A percentile compares a stretch with the other conserved stretches of the same genome.
Evolutionary conservation across 768 basidiomycete genomes (phyloP).

Genomic region (Naganishia antarctica): DNA sequence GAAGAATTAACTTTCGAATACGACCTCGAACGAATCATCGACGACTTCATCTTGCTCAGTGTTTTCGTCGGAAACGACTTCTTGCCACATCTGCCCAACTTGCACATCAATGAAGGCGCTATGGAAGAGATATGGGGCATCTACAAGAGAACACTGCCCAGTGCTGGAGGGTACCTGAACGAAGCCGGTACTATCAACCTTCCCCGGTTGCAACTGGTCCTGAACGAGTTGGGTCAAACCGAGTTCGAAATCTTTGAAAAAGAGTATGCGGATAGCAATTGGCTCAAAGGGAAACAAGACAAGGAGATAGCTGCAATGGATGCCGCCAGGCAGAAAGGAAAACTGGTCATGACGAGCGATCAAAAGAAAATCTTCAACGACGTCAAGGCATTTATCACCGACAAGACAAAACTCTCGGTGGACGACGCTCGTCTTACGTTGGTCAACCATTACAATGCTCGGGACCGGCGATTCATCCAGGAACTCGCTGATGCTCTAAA

Average conservation of each 20-base stretch:
- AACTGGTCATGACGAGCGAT: constrained; percentile 67
- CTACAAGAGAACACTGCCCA: constrained; percentile 83
- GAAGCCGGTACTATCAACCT: constrained; percentile 78
- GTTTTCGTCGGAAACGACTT: constrained; percentile 99
- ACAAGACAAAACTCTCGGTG: constrained; percentile 3
- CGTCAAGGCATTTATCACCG: constrained; percentile 67
- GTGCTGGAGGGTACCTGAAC: constrained; percentile 77
- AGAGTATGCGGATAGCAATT: constrained; percentile 81
- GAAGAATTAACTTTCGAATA: constrained; percentile 68
- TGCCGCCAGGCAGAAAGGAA: constrained; percentile 56
- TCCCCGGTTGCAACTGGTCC: constrained; percentile 71
- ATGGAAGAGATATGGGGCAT: constrained; percentile 87
- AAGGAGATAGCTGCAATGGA: constrained; percentile 68
- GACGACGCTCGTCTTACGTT: constrained; percentile 51
- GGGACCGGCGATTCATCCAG: constrained; percentile 73
- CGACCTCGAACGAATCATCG: constrained; percentile 87
- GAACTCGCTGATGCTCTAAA: constrained; percentile 72
- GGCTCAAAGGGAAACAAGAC: constrained; percentile 87
- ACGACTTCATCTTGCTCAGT: constrained; percentile 93
- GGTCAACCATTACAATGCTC: constrained; percentile 70
- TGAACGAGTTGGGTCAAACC: constrained; percentile 82
- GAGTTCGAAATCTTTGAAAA: constrained; percentile 87
- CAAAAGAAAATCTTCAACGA: constrained; percentile 74
- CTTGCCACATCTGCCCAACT: constrained; percentile 86
- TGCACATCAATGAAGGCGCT: constrained; percentile 97